Evolutionary conservation across 768 basidiomycete species (phyloP).

Genomic region (Tulasnella sp.): DNA sequence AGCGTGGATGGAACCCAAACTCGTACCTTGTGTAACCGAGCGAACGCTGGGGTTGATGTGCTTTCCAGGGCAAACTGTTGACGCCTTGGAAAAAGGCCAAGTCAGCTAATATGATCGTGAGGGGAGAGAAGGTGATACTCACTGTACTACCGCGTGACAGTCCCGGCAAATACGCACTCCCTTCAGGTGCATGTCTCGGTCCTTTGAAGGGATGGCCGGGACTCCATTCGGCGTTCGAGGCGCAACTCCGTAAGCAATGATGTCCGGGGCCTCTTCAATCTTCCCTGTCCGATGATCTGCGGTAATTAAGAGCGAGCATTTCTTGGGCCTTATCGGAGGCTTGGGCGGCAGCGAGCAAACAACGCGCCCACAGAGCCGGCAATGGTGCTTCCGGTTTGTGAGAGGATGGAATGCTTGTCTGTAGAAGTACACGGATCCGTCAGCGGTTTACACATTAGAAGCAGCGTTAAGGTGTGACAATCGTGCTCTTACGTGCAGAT

Average conservation of each 20-base stretch:
- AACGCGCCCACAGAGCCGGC: slow-evolving; percentile 86
- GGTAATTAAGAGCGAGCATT: slow-evolving; percentile 79
- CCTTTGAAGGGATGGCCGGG: neutral
- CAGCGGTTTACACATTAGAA: neutral
- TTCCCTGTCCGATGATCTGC: slow-evolving; percentile 72
- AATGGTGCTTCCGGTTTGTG: slow-evolving; percentile 94
- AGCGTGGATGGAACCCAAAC: neutral
- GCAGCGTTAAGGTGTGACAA: neutral
- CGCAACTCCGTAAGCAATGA: slow-evolving; percentile 56
- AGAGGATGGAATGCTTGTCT: slow-evolving; percentile 75
- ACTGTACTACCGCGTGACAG: slow-evolving; percentile 74
- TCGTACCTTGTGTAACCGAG: slow-evolving; percentile 65
- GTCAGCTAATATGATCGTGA: neutral
- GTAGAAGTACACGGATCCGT: slow-evolving; percentile 36
- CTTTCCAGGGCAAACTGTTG: slow-evolving; percentile 74
- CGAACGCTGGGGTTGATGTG: slow-evolving; percentile 55
- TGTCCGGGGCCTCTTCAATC: slow-evolving; percentile 70
- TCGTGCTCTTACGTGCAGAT: slow-evolving; percentile 64
- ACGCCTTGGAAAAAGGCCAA: slow-evolving; percentile 47
- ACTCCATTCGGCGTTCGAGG: slow-evolving; percentile 37
- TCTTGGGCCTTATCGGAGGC: slow-evolving; percentile 57
- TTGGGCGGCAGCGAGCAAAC: slow-evolving; percentile 86
- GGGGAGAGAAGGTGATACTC: neutral
- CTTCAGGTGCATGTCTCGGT: slow-evolving; percentile 64
- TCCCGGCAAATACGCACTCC: slow-evolving; percentile 84